Conservation (phyloP, 345 rosid genomes). For the Euphorbia lathyris region DNA sequence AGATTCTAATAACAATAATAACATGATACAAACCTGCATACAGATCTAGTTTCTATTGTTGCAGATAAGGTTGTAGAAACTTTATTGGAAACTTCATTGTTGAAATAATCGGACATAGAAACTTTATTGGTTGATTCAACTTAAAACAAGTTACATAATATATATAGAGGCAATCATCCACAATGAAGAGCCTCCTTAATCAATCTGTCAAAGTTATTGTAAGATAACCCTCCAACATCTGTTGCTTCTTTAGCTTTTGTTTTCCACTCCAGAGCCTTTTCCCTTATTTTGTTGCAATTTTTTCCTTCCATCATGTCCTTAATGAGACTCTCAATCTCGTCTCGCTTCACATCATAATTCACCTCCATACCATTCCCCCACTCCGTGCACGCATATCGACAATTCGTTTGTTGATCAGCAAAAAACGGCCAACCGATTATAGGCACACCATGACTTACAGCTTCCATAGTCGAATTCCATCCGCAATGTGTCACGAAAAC, state of each 20-base stretch:
- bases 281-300: constrained; percentile 17
- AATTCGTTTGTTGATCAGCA: constrained; percentile 33
- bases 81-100: too few relatives aligned
- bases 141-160: not conserved
- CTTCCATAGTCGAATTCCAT: constrained; percentile 36
- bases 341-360: constrained; percentile 20
- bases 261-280: constrained; percentile 30
- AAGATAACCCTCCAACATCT: constrained; percentile 24
- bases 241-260: constrained; percentile 28
- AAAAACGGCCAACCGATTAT: constrained; percentile 39
- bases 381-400: constrained; percentile 19
- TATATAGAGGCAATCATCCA: not conserved
- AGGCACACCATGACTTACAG: constrained; percentile 21
- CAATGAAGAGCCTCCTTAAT: constrained; percentile 19
- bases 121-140: not conserved
- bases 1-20: too few relatives aligned
- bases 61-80: too few relatives aligned
- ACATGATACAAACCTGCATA: too few relatives aligned
- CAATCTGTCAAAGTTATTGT: constrained; percentile 16
- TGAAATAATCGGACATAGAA: not conserved
- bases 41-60: not conserved
- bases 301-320: constrained; percentile 28
- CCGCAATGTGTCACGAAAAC: constrained; percentile 40
- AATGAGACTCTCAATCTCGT: constrained; percentile 20
- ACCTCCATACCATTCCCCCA: constrained; percentile 37